Percentiles rank a stretch among this genome's conserved stretches.
Conservation (phyloP, 75 land plant species). For the Cunninghamia lanceolata region DNA sequence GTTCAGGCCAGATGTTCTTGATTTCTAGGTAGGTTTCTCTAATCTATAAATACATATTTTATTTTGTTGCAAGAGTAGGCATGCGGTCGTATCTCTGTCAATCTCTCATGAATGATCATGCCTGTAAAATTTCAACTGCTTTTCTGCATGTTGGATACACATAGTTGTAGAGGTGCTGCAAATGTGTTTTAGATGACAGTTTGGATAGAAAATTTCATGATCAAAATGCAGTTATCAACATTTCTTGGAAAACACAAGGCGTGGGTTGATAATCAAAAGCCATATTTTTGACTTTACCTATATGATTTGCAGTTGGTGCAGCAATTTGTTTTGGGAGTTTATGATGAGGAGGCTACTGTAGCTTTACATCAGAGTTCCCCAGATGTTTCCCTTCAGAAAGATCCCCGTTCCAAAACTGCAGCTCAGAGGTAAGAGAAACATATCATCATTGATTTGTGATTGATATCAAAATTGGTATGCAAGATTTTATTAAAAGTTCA, state of each 20-base stretch:
- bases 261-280: background rate
- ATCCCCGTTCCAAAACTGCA: slow-evolving; percentile 96
- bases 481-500: background rate
- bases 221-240: background rate
- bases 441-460: background rate
- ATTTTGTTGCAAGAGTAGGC: background rate
- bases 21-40: background rate
- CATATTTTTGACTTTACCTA: background rate
- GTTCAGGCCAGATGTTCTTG: background rate
- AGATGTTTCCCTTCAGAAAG: slow-evolving; percentile 72
- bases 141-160: background rate
- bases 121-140: background rate
- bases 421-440: slow-evolving; percentile 65
- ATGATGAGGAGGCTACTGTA: slow-evolving; percentile 83
- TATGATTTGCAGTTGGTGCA: slow-evolving; percentile 55
- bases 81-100: background rate
- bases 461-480: background rate
- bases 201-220: background rate
- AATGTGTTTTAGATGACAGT: background rate
- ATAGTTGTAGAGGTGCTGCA: background rate
- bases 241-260: background rate
- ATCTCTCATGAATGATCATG: background rate
- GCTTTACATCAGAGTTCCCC: slow-evolving; percentile 60
- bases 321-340: slow-evolving; percentile 86
- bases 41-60: background rate